Conservation (phyloP, 192 early-diverging fungal species). For the Coemansia aciculifera region DNA sequence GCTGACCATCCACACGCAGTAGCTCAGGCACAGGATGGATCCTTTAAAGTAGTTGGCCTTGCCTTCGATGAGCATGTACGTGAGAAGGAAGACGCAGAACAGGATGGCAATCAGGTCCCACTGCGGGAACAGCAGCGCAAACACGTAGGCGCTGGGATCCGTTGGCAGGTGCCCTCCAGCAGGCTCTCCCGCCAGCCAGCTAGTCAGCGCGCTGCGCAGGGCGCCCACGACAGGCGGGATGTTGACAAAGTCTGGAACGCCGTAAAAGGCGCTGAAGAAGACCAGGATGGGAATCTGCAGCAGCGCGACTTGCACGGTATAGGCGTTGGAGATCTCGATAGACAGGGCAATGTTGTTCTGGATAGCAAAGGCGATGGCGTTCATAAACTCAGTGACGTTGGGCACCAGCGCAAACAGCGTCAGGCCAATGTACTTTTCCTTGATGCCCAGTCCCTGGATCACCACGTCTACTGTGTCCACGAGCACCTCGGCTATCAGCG, state of each 20-base stretch:
- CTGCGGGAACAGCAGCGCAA: slow-evolving; percentile 71
- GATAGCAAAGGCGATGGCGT: slow-evolving; percentile 92
- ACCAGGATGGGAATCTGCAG: slow-evolving; percentile 95
- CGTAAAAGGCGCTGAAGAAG: slow-evolving; percentile 72
- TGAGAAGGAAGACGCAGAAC: slow-evolving; percentile 73
- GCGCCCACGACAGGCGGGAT: slow-evolving; percentile 12
- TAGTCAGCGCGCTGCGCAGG: slow-evolving; percentile 15
- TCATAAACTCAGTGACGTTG: slow-evolving; percentile 93
- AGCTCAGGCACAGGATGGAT: slow-evolving; percentile 81
- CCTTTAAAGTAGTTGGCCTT: slow-evolving; percentile 98
- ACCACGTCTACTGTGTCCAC: slow-evolving; percentile 84
- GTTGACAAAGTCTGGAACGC: slow-evolving; percentile 46
- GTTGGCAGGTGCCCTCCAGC: slow-evolving; percentile 44
- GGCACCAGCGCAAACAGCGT: slow-evolving; percentile 95
- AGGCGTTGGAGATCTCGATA: slow-evolving; percentile 95
- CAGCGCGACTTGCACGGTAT: slow-evolving; percentile 91
- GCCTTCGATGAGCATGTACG: slow-evolving; percentile 94
- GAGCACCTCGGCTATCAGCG: slow-evolving; percentile 90
- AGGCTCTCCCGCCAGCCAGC: slow-evolving; percentile 14
- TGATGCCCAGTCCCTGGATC: slow-evolving; percentile 62
- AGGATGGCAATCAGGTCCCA: slow-evolving; percentile 67
- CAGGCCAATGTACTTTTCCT: slow-evolving; percentile 88
- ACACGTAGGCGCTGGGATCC: slow-evolving; percentile 51
- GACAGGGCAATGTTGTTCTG: slow-evolving; percentile 82
- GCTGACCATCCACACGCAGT: slow-evolving; percentile 76